Conservation (phyloP, 352 stramenopile genomes). For the Sclerospora graminicola region DNA sequence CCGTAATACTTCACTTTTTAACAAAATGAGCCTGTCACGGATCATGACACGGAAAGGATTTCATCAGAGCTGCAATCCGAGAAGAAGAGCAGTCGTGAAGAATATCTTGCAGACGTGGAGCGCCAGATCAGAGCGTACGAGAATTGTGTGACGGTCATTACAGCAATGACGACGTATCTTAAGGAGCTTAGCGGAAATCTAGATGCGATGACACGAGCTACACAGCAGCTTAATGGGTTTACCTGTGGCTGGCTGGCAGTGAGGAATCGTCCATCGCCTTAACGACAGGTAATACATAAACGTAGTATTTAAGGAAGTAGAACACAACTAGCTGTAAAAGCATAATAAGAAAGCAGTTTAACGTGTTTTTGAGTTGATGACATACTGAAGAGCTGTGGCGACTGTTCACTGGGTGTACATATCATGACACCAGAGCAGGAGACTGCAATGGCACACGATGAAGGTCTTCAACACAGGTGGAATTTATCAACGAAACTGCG, state of each 20-base stretch:
- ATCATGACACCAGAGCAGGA: too few species aligned
- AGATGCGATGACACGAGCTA: slow-evolving; percentile 48
- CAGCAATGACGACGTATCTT: slow-evolving; percentile 40
- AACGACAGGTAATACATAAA: too few species aligned
- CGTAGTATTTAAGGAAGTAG: too few species aligned
- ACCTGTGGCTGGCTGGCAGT: slow-evolving; percentile 61
- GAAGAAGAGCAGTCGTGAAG: slow-evolving; percentile 18
- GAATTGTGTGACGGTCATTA: slow-evolving; percentile 42
- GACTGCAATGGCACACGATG: too few species aligned
- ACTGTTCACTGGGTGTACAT: too few species aligned
- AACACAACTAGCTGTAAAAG: too few species aligned
- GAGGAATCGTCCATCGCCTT: slow-evolving; percentile 52
- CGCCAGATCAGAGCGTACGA: slow-evolving; percentile 54
- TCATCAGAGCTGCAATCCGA: slow-evolving; percentile 8
- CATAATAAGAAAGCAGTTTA: too few species aligned
- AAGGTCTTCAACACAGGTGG: too few species aligned
- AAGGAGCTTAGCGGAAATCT: slow-evolving; percentile 57
- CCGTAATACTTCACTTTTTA: too few species aligned
- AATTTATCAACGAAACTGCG: too few species aligned
- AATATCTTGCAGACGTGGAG: slow-evolving; percentile 35
- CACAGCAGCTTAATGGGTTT: slow-evolving; percentile 67
- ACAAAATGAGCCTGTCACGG: slow-evolving; percentile 8
- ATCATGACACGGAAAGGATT: slow-evolving; percentile 1
- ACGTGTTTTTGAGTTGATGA: too few species aligned
- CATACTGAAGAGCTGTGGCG: too few species aligned